Evolutionary conservation across 768 basidiomycete genomes (phyloP).

Genomic region (Sarcodon aspratus): DNA sequence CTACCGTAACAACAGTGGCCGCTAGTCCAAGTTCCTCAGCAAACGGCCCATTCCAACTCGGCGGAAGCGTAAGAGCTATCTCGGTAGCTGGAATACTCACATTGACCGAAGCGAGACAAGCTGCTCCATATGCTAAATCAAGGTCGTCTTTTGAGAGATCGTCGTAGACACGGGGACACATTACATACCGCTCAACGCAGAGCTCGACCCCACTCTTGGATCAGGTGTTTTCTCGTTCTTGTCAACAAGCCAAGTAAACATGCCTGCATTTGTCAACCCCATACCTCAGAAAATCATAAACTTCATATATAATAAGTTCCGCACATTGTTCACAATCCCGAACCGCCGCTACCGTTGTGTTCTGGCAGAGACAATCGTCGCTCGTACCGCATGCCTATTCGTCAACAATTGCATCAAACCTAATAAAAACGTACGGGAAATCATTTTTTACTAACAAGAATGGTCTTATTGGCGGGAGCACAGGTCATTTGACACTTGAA

Average conservation of each 20-base stretch:
- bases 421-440: not conserved
- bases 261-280: not conserved
- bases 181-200: slow-evolving; percentile 42
- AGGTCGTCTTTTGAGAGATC: slow-evolving; percentile 1
- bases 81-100: slow-evolving; percentile 25
- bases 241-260: slow-evolving; percentile 37
- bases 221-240: slow-evolving; percentile 38
- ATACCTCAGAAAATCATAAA: not conserved
- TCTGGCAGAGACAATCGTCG: slow-evolving; percentile 43
- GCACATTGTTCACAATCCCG: slow-evolving; percentile 57
- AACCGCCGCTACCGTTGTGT: slow-evolving; percentile 29
- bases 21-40: slow-evolving; percentile 31
- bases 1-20: slow-evolving; percentile 33
- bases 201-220: slow-evolving; percentile 44
- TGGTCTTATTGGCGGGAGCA: slow-evolving; percentile 11
- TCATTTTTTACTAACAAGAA: slow-evolving; percentile 11
- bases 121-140: slow-evolving; percentile 39
- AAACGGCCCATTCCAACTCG: slow-evolving; percentile 51
- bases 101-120: slow-evolving; percentile 29
- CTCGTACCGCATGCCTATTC: slow-evolving; percentile 30
- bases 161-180: not conserved
- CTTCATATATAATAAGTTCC: slow-evolving; percentile 4
- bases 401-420: not conserved
- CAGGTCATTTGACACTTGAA: slow-evolving; percentile 18
- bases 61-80: slow-evolving; percentile 32